Evolutionary conservation across 1,284 basidiomycete species (phyloP).

Genomic region (Melanopsichium pennsylvanicum): DNA sequence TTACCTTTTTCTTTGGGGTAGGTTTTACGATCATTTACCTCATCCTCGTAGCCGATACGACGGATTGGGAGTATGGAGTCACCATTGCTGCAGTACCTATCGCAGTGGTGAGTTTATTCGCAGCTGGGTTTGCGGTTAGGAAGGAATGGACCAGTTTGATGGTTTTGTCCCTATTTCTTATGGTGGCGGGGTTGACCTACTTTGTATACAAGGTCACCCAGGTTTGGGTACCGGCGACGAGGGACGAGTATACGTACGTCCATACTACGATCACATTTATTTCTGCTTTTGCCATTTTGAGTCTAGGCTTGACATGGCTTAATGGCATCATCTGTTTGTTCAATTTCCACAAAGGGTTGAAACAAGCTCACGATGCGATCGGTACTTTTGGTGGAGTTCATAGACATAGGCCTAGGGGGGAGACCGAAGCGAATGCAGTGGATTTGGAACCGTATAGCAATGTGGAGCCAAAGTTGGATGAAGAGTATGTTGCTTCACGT

Average conservation of each 20-base stretch:
- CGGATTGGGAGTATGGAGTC: slow-evolving; percentile 50
- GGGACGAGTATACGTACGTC: slow-evolving; percentile 46
- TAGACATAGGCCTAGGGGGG: slow-evolving; percentile 10
- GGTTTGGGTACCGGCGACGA: slow-evolving; percentile 49
- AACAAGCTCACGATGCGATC: slow-evolving; percentile 50
- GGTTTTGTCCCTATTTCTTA: slow-evolving; percentile 43
- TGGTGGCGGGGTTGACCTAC: slow-evolving; percentile 52
- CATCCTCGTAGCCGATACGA: slow-evolving; percentile 51
- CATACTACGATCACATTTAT: slow-evolving; percentile 56
- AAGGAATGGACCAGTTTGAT: slow-evolving; percentile 52
- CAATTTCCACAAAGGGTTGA: slow-evolving; percentile 55
- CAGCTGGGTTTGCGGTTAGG: slow-evolving; percentile 49
- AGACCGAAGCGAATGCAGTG: slow-evolving; percentile 7
- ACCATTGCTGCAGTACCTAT: slow-evolving; percentile 58
- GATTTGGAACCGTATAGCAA: slow-evolving; percentile 22
- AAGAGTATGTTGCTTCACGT: slow-evolving; percentile 5
- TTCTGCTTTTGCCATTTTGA: slow-evolving; percentile 45
- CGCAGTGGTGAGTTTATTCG: slow-evolving; percentile 47
- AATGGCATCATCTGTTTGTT: slow-evolving; percentile 49
- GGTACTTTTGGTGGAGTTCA: slow-evolving; percentile 45
- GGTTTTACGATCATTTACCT: slow-evolving; percentile 55
- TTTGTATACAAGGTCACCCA: slow-evolving; percentile 47
- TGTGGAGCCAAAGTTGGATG: slow-evolving; percentile 6
- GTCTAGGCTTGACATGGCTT: slow-evolving; percentile 36
- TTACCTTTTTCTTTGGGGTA: slow-evolving; percentile 57